A percentile compares a stretch with the other conserved stretches of the same genome.
phyloP scores from a whole-genome alignment of 768 basidiomycete species.

The Boletus pseudopeckii region DNA sequence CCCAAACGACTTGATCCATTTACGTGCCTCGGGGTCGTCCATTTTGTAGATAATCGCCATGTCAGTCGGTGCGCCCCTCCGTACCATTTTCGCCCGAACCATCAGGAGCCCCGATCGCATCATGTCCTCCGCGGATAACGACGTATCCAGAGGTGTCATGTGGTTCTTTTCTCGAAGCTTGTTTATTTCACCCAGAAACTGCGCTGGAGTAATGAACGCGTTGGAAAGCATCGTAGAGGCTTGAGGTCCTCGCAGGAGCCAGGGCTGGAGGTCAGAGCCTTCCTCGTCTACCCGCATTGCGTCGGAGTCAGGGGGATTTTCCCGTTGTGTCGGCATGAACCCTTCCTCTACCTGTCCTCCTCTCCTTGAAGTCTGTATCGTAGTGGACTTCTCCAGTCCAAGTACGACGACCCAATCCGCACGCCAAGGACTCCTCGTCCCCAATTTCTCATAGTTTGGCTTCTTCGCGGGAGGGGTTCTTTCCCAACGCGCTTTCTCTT shows the following conservation, averaged over 20 bases:
- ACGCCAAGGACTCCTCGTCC: conserved; percentile 67
- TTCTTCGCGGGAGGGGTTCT: conserved; percentile 87
- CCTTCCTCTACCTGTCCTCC: conserved; percentile 28
- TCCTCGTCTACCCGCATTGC: conserved; percentile 10
- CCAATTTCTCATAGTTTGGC: conserved; percentile 62
- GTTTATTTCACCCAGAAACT: conserved; percentile 56
- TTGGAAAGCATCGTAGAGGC: conserved; percentile 44
- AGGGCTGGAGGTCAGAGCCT: conserved; percentile 38
- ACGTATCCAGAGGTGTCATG: conserved; percentile 37
- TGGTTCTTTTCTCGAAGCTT: conserved; percentile 54
- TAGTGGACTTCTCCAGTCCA: conserved; percentile 37
- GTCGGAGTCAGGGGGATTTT: conserved; percentile 23
- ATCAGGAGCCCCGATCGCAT: conserved; percentile 62
- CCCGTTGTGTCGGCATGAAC: conserved; percentile 59
- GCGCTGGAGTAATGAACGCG: conserved; percentile 39
- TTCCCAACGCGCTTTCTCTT: conserved; percentile 65
- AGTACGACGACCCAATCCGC: conserved; percentile 75
- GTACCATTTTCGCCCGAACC: conserved; percentile 59
- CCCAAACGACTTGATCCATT: conserved; percentile 41
- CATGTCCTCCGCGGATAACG: conserved; percentile 41
- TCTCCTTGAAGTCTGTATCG: background rate
- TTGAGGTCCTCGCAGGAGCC: conserved; percentile 67
- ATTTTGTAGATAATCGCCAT: conserved; percentile 70
- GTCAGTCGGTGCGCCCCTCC: conserved; percentile 71
- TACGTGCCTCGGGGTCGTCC: conserved; percentile 48